These are phyloP conservation scores for Ricinus communis DNA, from an alignment of 345 rosid genomes.

Conservation along the genomic window DNA sequence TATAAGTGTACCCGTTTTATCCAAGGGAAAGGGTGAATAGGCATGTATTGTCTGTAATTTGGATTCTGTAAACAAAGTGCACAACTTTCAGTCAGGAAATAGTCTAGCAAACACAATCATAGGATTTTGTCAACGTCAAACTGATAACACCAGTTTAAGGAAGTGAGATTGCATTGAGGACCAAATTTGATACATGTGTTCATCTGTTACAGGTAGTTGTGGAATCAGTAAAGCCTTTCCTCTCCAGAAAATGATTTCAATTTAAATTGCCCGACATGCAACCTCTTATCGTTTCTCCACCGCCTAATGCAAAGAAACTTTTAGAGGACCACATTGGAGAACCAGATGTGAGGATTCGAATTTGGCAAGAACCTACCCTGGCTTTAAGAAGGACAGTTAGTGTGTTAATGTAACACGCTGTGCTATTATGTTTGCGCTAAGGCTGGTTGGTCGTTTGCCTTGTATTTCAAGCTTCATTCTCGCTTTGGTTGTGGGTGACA, in stretches of 20 bases:
- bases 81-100: background rate
- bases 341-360: background rate
- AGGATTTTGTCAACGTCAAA: background rate
- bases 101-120: background rate
- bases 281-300: conserved; percentile 2
- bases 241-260: conserved; percentile 21
- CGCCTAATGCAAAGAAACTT: background rate
- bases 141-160: background rate
- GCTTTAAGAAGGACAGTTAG: background rate
- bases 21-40: background rate
- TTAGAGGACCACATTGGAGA: background rate
- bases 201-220: conserved; percentile 26
- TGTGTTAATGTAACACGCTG: background rate
- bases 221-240: conserved; percentile 28
- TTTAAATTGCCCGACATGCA: background rate
- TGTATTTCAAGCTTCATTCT: background rate
- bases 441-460: background rate
- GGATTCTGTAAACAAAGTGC: background rate
- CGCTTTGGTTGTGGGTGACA: background rate
- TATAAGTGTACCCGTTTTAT: background rate
- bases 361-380: background rate
- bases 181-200: background rate
- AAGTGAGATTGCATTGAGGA: background rate
- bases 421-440: no score
- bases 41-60: background rate